These are phyloP conservation scores for Sclerospora graminicola DNA, from an alignment of 352 stramenopile genomes.

Conservation along the genomic window DNA sequence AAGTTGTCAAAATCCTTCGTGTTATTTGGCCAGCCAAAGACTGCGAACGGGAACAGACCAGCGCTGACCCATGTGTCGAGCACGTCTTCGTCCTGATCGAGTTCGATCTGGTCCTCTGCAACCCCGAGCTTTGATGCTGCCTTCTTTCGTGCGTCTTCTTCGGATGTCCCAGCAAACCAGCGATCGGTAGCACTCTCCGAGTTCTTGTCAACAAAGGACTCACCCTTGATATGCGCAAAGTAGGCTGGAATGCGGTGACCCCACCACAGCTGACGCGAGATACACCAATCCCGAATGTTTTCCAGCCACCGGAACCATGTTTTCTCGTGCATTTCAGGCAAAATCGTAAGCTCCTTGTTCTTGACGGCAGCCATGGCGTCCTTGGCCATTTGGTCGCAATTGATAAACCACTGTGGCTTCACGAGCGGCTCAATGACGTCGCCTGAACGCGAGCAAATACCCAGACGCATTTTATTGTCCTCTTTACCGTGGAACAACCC, in stretches of 20 bases:
- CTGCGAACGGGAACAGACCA: conserved; percentile 92
- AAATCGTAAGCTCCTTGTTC: conserved; percentile 73
- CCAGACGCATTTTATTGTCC: conserved; percentile 97
- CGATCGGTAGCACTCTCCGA: conserved; percentile 39
- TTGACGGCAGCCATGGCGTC: conserved; percentile 75
- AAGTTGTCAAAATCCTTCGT: conserved; percentile 80
- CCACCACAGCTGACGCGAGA: conserved; percentile 99
- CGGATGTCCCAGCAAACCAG: conserved; percentile 70
- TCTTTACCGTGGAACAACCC: conserved; percentile 95
- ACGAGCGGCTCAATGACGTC: conserved; percentile 99
- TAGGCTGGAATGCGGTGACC: conserved; percentile 98
- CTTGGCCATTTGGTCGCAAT: conserved; percentile 82
- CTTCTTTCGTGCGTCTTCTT: conserved; percentile 86
- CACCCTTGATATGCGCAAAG: conserved; percentile 88
- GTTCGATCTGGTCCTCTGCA: conserved; percentile 44
- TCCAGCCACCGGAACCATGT: conserved; percentile 96
- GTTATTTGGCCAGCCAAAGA: conserved; percentile 75
- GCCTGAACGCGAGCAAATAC: conserved; percentile 95
- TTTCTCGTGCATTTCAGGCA: conserved; percentile 88
- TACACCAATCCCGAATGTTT: conserved; percentile 99
- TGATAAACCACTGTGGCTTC: conserved; percentile 98
- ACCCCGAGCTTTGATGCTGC: conserved; percentile 62
- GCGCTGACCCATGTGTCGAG: conserved; percentile 99
- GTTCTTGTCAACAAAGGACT: conserved; percentile 65
- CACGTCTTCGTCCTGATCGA: conserved; percentile 98